Conservation (phyloP, 495 filamentous ascomycete genomes). For the Rhypophila decipiens region DNA sequence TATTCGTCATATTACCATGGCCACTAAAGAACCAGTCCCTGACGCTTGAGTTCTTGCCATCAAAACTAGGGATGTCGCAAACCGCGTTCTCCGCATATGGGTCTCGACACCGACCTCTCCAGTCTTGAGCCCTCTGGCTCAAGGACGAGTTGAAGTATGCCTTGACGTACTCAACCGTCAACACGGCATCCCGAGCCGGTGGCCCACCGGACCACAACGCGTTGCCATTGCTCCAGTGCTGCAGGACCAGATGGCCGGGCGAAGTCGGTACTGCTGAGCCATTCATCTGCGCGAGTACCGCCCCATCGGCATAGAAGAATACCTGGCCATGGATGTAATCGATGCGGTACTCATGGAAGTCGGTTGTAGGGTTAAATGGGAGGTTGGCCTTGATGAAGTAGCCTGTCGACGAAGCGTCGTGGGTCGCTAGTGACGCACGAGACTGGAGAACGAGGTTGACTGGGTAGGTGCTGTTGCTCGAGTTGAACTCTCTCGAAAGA, state of each 20-base stretch:
- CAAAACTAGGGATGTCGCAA: conserved; percentile 54
- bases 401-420: conserved; percentile 48
- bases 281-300: conserved; percentile 47
- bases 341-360: conserved; percentile 70
- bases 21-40: conserved; percentile 55
- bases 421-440: conserved; percentile 45
- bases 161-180: conserved; percentile 61
- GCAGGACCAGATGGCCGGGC: conserved; percentile 59
- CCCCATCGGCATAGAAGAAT: conserved; percentile 58
- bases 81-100: conserved; percentile 32
- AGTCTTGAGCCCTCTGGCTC: conserved; percentile 37
- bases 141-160: conserved; percentile 70
- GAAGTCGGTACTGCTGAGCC: conserved; percentile 47
- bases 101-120: conserved; percentile 41
- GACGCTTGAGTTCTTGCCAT: conserved; percentile 32
- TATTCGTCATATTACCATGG: conserved; percentile 46
- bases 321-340: conserved; percentile 59
- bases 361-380: conserved; percentile 53
- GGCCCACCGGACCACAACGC: conserved; percentile 61
- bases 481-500: conserved; percentile 54
- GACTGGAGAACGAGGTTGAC: conserved; percentile 71
- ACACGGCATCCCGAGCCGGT: conserved; percentile 50
- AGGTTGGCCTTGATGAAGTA: conserved; percentile 50
- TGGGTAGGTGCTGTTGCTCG: conserved; percentile 38
- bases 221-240: conserved; percentile 77